Evolutionary conservation across 768 basidiomycete species (phyloP).

Genomic region (Paxillus ammoniavirescens): DNA sequence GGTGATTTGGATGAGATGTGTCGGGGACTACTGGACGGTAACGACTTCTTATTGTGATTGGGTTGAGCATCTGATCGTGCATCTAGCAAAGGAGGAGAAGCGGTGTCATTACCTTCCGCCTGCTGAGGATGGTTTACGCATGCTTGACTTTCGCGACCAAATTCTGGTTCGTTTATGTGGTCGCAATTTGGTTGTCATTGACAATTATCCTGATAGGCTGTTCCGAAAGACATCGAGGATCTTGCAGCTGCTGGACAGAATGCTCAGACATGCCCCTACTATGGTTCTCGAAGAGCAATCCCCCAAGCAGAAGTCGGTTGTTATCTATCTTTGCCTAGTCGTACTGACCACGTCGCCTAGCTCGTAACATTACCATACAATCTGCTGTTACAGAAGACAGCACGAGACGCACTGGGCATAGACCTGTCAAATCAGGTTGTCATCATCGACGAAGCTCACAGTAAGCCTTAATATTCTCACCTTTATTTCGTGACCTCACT

Average conservation of each 20-base stretch:
- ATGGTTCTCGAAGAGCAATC: slow-evolving; percentile 84
- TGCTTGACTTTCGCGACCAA: slow-evolving; percentile 86
- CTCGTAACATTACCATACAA: slow-evolving; percentile 94
- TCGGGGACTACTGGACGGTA: slow-evolving; percentile 75
- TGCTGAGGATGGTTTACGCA: slow-evolving; percentile 59
- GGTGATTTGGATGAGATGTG: slow-evolving; percentile 87
- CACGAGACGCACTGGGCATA: slow-evolving; percentile 86
- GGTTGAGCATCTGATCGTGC: slow-evolving; percentile 1
- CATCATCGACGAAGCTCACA: slow-evolving; percentile 93
- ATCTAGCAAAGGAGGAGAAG: slow-evolving; percentile 57
- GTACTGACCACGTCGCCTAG: slow-evolving; percentile 36
- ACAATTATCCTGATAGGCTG: slow-evolving; percentile 50
- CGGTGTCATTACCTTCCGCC: slow-evolving; percentile 79
- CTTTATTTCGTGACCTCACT: slow-evolving; percentile 2
- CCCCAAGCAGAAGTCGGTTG: slow-evolving; percentile 79
- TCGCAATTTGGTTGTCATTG: neutral
- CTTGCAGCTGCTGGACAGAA: slow-evolving; percentile 71
- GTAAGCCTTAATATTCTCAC: slow-evolving; percentile 36
- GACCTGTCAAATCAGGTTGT: slow-evolving; percentile 82
- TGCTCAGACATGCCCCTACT: slow-evolving; percentile 84
- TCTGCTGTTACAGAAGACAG: slow-evolving; percentile 77
- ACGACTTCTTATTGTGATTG: neutral
- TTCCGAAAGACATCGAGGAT: slow-evolving; percentile 93
- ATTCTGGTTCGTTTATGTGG: slow-evolving; percentile 53
- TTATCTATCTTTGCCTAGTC: neutral